A percentile compares a stretch with the other conserved stretches of the same genome.
Conservation (phyloP, 2,329 filamentous ascomycete genomes). For the Fusarium denticulatum region DNA sequence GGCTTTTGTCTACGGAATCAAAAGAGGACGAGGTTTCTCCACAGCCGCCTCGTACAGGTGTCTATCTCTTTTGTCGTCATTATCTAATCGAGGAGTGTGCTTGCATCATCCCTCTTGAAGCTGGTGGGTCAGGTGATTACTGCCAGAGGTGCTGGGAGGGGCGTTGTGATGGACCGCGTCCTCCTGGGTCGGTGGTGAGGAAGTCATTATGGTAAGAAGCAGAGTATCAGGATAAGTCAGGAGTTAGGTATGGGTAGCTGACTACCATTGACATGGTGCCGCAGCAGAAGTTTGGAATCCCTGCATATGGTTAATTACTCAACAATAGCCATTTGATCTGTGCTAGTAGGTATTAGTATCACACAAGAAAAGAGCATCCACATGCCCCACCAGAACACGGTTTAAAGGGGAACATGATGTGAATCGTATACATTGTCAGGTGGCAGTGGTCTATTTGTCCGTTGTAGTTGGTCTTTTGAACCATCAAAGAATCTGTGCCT, state of each 20-base stretch:
- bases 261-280: neutral
- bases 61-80: constrained; percentile 37
- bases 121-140: constrained; percentile 30
- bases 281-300: neutral
- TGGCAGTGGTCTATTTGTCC: constrained; percentile 18
- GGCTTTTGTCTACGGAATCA: constrained; percentile 9
- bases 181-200: constrained; percentile 19
- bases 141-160: constrained; percentile 39
- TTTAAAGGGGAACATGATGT: neutral
- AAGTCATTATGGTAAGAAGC: constrained; percentile 26
- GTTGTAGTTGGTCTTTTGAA: constrained; percentile 9
- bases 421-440: constrained; percentile 1
- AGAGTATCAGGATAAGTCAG: neutral
- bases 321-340: constrained; percentile 5
- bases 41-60: constrained; percentile 28
- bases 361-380: neutral
- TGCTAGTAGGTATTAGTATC: constrained; percentile 9
- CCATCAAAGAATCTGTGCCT: constrained; percentile 20
- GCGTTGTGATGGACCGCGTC: constrained; percentile 24
- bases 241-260: neutral
- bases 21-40: constrained; percentile 2
- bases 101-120: constrained; percentile 22
- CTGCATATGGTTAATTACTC: neutral
- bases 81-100: constrained; percentile 27
- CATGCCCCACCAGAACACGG: neutral